Base-by-base conservation (phyloP, 768 basidiomycete genomes). In the Leucosporidium creatinivorum region DNA sequence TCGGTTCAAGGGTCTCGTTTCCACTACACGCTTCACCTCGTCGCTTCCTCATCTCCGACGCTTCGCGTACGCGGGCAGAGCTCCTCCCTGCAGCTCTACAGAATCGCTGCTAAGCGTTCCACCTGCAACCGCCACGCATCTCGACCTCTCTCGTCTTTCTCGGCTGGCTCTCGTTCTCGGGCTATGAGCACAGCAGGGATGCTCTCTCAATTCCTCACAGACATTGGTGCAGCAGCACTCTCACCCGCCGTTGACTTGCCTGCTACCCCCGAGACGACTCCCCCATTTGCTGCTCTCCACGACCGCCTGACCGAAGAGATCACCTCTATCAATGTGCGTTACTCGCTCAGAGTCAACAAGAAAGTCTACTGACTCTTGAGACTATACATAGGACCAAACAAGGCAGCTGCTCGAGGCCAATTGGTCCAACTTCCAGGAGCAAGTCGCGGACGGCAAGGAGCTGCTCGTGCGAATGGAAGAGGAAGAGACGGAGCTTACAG, bases 211-310 rank as follows among this genome's bases (percentile, higher is more conserved):
- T 58, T 58, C n/a, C 57, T 58, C 30, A 30, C 23, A 15, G 33
- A 58, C 31, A 39, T 58, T 13, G 57, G 57, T 21, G 57, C 57
- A 25, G 57, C 9, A 4, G 19, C 57, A 2, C 57, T 58, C 33
- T 39, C 57, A 21, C 57, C 57, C 23, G 39, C 57, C 30, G 23
- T 58, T 36, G 19, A 33, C 30, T 23, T 39, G 36, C 57, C 57
- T 18, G 7, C 33, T 15, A 26, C 57, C 33, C 33, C 4, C 23
- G 39, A 19, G 23, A 33, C 10, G 50, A 58, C 21, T n/a, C 33
- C 57, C 15, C 57, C 57, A 10, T 36, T 58, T 23, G 33, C 31
- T 23, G 57, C 36, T 33, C 57, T 58, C 30, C 57, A 58, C 57
- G 57, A 58, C 31, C 57, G 57, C 12, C 33, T 58, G 23, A 33